Base-by-base conservation (phyloP, 768 basidiomycete genomes). In the Boletus rubescentipes region DNA sequence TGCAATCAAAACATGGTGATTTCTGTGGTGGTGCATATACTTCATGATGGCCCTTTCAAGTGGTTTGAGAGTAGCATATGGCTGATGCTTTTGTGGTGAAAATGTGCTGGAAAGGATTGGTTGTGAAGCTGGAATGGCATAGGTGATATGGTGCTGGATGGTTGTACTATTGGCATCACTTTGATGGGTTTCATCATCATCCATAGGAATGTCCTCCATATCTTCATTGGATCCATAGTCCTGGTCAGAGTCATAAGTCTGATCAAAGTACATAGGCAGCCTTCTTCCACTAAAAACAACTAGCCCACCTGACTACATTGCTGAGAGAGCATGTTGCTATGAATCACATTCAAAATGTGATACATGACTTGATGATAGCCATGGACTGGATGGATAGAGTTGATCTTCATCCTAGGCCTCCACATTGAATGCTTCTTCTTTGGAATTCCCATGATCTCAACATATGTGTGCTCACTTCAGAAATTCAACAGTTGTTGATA, bases 341-440 rank as follows among this genome's bases (percentile, higher is more conserved):
- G 50, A 11, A 70, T 65, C 38, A 64, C 65, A 53, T 63, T 42
- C 16, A 72, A 46, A 31, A 20, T 46, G 47, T 70, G 69, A 49
- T 61, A 46, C 49, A 72, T 54, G 10, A 67, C 67, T 20, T 72
- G 61, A 49, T 65, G n/a, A 20, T 61, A 70, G 15, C 49, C 46
- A 32, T 48, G 44, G 31, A 58, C 43, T 43, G n/a, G 51, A 20
- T 18, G 34, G 12, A 72, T 65, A 3, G 44, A 41, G 3, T 21
- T 48, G 45, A 72, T 51, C 4, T 32, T 10, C 2, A 69, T 11
- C 9, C 11, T 51, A 4, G 57, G 42, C 35, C 31, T 36, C n/a
- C 20, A 43, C 18, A 16, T 29, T 4, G 2, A n/a, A 23, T 41
- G 26, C 32, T 30, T 15, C 38, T 31, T 57, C 29, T 9, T 39